A percentile compares a stretch with the other conserved stretches of the same genome.
Conservation (phyloP, 176 grass and related monocot species). For the Chloris gayana region DNA sequence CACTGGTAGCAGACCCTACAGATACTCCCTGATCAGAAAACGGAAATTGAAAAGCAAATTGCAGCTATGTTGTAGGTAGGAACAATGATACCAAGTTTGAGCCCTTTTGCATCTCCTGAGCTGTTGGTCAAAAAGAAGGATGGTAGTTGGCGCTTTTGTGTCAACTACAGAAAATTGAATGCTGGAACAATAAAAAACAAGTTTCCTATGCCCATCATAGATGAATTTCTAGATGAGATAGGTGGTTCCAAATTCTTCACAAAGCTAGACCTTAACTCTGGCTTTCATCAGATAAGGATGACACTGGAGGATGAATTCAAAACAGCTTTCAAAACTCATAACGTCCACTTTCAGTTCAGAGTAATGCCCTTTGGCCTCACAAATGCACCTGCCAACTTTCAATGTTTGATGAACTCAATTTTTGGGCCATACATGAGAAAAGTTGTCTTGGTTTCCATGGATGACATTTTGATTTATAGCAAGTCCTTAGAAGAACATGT, state of each 20-base stretch:
- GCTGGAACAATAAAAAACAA: background rate
- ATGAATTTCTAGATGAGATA: background rate
- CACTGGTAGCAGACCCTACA: background rate
- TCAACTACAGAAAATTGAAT: background rate
- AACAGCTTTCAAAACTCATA: background rate
- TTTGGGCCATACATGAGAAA: too few relatives aligned
- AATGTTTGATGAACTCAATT: too few relatives aligned
- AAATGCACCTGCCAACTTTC: too few relatives aligned
- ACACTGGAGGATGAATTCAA: accelerated
- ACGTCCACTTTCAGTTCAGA: too few relatives aligned
- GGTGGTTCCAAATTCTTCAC: background rate
- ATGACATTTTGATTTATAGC: background rate
- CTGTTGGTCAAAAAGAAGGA: background rate
- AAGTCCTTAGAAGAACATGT: background rate
- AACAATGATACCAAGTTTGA: accelerated
- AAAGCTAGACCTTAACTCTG: background rate
- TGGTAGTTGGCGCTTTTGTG: background rate
- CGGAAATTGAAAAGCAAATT: background rate
- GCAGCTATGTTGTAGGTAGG: background rate
- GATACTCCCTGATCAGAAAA: background rate
- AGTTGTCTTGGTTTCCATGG: background rate
- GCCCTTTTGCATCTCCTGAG: background rate
- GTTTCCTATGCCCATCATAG: background rate
- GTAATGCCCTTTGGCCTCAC: too few relatives aligned
- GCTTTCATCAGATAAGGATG: background rate